Percentiles rank a stretch among this genome's conserved stretches.
phyloP scores from a whole-genome alignment of 352 stramenopile genomes.

The Phytophthora hibernalis region DNA sequence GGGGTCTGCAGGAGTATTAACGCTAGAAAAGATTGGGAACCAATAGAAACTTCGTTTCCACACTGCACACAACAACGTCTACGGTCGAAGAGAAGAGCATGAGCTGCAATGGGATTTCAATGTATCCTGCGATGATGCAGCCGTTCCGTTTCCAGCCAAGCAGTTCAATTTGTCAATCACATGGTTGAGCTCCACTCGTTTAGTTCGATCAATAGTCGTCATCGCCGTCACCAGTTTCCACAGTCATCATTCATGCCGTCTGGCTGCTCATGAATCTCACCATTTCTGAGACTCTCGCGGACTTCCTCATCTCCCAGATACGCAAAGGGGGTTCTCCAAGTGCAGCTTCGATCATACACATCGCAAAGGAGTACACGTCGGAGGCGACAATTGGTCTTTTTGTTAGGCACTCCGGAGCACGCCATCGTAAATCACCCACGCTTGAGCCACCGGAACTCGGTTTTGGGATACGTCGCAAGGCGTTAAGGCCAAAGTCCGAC shows the following conservation, averaged over 20 bases:
- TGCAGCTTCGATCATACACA: no score
- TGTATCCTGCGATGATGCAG: no score
- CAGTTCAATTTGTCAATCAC: not conserved
- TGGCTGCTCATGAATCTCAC: not conserved
- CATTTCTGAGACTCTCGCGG: not conserved
- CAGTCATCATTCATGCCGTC: not conserved
- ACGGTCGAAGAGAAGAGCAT: no score
- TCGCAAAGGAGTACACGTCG: no score
- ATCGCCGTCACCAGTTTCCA: not conserved
- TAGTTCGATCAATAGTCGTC: not conserved
- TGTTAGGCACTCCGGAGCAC: slow-evolving; percentile 5
- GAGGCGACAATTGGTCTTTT: not conserved
- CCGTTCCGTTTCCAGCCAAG: not conserved
- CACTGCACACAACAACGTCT: no score
- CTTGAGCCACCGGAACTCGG: not conserved
- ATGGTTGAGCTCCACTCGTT: not conserved
- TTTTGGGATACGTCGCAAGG: not conserved
- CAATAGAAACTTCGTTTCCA: not conserved
- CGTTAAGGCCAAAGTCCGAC: slow-evolving; percentile 9
- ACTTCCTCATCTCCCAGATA: slow-evolving; percentile 1
- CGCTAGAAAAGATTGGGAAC: not conserved
- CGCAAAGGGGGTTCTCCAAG: slow-evolving; percentile 3
- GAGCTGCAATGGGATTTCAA: no score
- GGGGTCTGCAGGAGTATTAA: not conserved
- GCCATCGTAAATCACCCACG: slow-evolving; percentile 2